phyloP scores from a whole-genome alignment of 805 yeast genomes.

The Metschnikowia cubensis region DNA sequence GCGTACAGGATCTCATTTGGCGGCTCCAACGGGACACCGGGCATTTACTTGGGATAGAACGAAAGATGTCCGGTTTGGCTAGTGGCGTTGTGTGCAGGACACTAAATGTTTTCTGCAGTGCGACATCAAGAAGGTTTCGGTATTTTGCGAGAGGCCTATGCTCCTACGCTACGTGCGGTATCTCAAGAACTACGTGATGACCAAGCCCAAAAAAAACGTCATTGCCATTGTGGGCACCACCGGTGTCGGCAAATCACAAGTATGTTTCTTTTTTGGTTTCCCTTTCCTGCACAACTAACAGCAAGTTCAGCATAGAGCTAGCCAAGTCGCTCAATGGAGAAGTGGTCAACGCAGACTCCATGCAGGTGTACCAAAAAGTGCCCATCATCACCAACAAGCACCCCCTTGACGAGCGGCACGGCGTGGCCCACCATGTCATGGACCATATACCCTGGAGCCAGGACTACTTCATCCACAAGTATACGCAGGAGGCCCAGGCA shows the following conservation, averaged over 20 bases:
- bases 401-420: constrained; percentile 71
- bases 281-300: constrained; percentile 3
- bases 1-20: constrained; percentile 6
- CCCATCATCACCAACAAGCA: constrained; percentile 89
- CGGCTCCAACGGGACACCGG: constrained; percentile 12
- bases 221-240: constrained; percentile 86
- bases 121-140: neutral
- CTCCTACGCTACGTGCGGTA: constrained; percentile 16
- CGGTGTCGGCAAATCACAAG: constrained; percentile 92
- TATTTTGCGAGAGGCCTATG: constrained; percentile 6
- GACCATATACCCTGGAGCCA: constrained; percentile 78
- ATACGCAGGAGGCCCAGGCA: constrained; percentile 63
- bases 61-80: neutral
- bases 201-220: constrained; percentile 35
- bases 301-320: constrained; percentile 64
- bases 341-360: constrained; percentile 91
- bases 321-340: constrained; percentile 81
- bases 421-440: constrained; percentile 81
- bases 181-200: constrained; percentile 26
- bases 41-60: constrained; percentile 3
- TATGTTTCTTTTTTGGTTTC: constrained; percentile 21
- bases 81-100: neutral
- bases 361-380: constrained; percentile 82
- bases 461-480: constrained; percentile 77
- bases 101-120: too few relatives aligned